A percentile compares a stretch with the other conserved stretches of the same genome.
These are phyloP conservation scores for Saitozyma podzolica DNA, from an alignment of 768 basidiomycete genomes.

Conservation along the genomic window DNA sequence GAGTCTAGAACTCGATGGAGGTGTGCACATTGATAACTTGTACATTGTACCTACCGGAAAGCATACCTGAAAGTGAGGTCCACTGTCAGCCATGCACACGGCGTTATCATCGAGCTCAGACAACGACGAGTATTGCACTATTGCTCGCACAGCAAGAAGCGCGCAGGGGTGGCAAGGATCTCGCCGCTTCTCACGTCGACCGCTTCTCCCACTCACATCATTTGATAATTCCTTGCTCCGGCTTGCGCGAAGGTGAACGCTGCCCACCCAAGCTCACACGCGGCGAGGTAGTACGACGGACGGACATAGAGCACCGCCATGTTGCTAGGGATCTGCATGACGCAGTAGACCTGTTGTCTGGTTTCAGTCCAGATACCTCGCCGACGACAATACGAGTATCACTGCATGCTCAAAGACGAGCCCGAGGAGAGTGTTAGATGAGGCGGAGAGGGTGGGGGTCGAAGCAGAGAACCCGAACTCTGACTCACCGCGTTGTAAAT, in stretches of 20 bases:
- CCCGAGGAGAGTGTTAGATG: neutral
- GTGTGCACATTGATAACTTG: too few relatives aligned
- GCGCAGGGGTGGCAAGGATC: too few relatives aligned
- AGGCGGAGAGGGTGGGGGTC: neutral
- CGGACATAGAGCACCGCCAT: constrained; percentile 19
- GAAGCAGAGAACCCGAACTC: neutral
- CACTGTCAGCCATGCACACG: too few relatives aligned
- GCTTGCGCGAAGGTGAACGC: constrained; percentile 34
- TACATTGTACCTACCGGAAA: constrained; percentile 8
- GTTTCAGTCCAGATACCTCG: neutral
- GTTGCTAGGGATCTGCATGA: constrained; percentile 25
- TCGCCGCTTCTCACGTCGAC: too few relatives aligned
- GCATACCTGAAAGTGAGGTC: constrained; percentile 2
- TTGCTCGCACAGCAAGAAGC: too few relatives aligned
- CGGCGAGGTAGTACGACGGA: constrained; percentile 7
- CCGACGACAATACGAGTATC: neutral
- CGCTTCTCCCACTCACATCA: constrained; percentile 6
- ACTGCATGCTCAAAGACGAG: neutral
- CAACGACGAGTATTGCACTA: too few relatives aligned
- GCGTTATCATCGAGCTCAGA: too few relatives aligned
- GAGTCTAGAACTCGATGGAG: neutral
- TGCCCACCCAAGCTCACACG: constrained; percentile 23
- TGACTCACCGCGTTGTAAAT: constrained; percentile 4
- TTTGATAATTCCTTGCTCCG: constrained; percentile 15
- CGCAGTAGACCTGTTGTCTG: constrained; percentile 5